phyloP scores from a whole-genome alignment of 2,329 filamentous ascomycete genomes.

The Colletotrichum trifolii region DNA sequence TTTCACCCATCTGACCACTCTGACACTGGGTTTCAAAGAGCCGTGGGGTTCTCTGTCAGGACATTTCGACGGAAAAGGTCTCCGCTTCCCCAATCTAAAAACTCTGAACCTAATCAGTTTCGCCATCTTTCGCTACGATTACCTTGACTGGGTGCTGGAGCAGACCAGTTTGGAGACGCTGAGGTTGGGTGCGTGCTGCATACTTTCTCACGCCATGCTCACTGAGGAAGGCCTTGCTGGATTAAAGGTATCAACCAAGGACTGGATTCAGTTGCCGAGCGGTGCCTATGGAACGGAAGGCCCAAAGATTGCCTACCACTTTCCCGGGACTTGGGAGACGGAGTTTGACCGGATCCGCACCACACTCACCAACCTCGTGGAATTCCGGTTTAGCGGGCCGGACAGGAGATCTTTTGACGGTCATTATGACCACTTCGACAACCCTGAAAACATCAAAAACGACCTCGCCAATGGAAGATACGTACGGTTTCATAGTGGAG shows the following conservation, averaged over 20 bases:
- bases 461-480: not conserved
- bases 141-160: conserved; percentile 41
- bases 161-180: conserved; percentile 32
- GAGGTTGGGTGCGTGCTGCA: conserved; percentile 29
- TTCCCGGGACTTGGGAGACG: conserved; percentile 38
- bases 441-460: not conserved
- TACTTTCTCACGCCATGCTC: conserved; percentile 30
- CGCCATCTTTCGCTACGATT: conserved; percentile 37
- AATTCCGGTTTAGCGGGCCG: conserved; percentile 33
- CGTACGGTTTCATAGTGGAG: not conserved
- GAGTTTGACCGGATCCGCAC: conserved; percentile 39
- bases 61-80: conserved; percentile 38
- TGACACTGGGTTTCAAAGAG: conserved; percentile 37
- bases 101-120: conserved; percentile 34
- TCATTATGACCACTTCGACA: not conserved
- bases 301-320: conserved; percentile 14
- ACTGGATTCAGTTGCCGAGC: conserved; percentile 31
- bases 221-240: fast-evolving
- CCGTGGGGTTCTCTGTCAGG: conserved; percentile 39
- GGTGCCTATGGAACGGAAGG: conserved; percentile 6
- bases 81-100: conserved; percentile 39
- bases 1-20: conserved; percentile 36
- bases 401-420: too few relatives aligned
- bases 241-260: conserved; percentile 14
- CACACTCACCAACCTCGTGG: conserved; percentile 29